Base-by-base conservation (phyloP, 495 filamentous ascomycete genomes). In the Sporormia fimetaria region DNA sequence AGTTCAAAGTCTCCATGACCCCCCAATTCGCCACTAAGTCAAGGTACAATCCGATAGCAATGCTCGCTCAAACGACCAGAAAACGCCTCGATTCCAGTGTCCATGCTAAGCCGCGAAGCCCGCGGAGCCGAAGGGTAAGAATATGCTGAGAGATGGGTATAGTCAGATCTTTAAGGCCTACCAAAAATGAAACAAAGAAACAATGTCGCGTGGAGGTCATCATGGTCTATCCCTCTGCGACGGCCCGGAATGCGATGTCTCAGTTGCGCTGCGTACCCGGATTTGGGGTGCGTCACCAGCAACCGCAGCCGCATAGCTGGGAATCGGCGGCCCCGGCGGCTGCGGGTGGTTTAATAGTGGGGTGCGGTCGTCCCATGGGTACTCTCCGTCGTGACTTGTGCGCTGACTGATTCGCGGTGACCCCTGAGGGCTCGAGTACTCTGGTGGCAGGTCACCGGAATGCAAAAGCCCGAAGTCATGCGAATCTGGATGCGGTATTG, bases 361-460 rank as follows among this genome's bases (percentile, higher is more conserved):
- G 1, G 39, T 20, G 2, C 34, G 42, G 17, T 51, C 47, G 17
- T 51, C 37, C 42, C 41, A 50, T 9, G 49, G n/a, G n/a, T 26
- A 25, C n/a, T 40, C 39, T 31, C 33, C 40, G 16, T 51, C 28
- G 29, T 44, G 31, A 11, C 17, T 38, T 14, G 20, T 47, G 8
- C 30, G 26, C 10, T 33, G 8, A 18, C 43, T 44, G 9, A 42
- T 15, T 3, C 35, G 28, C n/a, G 48, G 52, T 4, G 48, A 49
- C 9, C 43, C 48, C 16, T 58, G 57, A 1, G 62, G 62, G 30
- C 57, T 61, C 33, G 58, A 55, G 39, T 65, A 65, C 22, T 63
- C 62, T 2, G 62, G 62, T 18, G 62, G 62, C n/a, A 57, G 50
- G 15, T 59, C 54, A 7, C 42, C 37, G 10, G 52, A 44, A 34